Conservation (phyloP, 139 green algal genomes). For the Chlorella sp. region DNA sequence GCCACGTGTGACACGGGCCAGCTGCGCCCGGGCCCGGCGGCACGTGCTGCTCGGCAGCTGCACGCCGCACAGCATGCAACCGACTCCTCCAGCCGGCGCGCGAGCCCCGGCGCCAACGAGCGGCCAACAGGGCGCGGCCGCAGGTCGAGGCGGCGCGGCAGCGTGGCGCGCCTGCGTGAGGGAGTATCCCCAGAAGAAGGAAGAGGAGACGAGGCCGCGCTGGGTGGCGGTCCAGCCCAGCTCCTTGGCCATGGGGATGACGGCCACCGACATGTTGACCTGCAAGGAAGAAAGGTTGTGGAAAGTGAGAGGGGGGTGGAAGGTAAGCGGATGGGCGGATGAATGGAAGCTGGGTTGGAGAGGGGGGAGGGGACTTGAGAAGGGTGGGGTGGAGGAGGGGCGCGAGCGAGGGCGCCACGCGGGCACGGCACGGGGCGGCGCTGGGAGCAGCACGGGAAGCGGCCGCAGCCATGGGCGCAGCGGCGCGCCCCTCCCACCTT, state of each 20-base stretch:
- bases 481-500: conserved; percentile 52
- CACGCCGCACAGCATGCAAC: too few species aligned
- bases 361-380: neutral
- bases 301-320: neutral
- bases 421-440: neutral
- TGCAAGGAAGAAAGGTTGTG: conserved; percentile 32
- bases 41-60: too few species aligned
- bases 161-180: too few species aligned
- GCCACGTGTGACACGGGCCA: too few species aligned
- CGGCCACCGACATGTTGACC: conserved; percentile 98
- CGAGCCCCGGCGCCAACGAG: too few species aligned
- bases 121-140: too few species aligned
- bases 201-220: conserved; percentile 88
- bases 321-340: neutral
- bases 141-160: too few species aligned
- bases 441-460: neutral
- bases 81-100: too few species aligned
- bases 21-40: too few species aligned
- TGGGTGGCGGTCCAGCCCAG: conserved; percentile 89
- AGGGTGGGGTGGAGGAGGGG: neutral
- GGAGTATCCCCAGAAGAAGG: conserved; percentile 99
- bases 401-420: neutral
- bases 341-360: too few species aligned
- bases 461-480: too few species aligned
- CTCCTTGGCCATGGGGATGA: conserved; percentile 97